A percentile compares a stretch with the other conserved stretches of the same genome.
These are phyloP conservation scores for Lodderomyces margitis DNA, from an alignment of 1,139 yeast species.

Conservation along the genomic window DNA sequence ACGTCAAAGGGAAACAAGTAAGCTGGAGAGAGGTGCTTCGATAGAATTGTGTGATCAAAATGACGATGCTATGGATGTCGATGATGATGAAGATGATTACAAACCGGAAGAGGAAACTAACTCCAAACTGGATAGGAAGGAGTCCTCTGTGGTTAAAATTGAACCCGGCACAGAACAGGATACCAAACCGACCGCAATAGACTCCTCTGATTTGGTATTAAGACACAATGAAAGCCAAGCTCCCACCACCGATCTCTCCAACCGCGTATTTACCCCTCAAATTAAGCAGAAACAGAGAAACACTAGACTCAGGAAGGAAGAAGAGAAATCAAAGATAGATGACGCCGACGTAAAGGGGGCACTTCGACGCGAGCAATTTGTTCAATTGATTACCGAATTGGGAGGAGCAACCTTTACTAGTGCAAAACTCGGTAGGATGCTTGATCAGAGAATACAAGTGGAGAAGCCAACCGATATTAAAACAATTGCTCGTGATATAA, in stretches of 20 bases:
- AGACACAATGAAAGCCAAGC: too few species aligned
- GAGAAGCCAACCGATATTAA: conserved; percentile 45
- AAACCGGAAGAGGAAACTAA: background rate
- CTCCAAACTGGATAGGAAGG: background rate
- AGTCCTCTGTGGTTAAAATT: background rate
- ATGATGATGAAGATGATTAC: background rate
- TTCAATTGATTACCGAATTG: conserved; percentile 34
- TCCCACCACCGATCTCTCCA: background rate
- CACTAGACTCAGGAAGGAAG: background rate
- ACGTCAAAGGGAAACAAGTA: background rate
- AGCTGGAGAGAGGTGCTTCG: background rate
- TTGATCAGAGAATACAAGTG: conserved; percentile 36
- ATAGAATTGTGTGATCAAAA: background rate
- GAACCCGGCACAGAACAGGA: background rate
- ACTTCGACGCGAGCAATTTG: conserved; percentile 33
- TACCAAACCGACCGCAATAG: too few species aligned
- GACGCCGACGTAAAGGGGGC: conserved; percentile 21
- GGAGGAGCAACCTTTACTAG: conserved; percentile 46
- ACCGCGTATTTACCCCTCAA: conserved; percentile 2
- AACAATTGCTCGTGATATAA: conserved; percentile 48
- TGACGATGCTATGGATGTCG: background rate
- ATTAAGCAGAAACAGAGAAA: background rate
- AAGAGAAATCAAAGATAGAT: background rate
- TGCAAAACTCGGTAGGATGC: conserved; percentile 30
- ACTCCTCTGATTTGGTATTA: too few species aligned